Base-by-base conservation (phyloP, 2,329 filamentous ascomycete species). In the Colletotrichum incanum region DNA sequence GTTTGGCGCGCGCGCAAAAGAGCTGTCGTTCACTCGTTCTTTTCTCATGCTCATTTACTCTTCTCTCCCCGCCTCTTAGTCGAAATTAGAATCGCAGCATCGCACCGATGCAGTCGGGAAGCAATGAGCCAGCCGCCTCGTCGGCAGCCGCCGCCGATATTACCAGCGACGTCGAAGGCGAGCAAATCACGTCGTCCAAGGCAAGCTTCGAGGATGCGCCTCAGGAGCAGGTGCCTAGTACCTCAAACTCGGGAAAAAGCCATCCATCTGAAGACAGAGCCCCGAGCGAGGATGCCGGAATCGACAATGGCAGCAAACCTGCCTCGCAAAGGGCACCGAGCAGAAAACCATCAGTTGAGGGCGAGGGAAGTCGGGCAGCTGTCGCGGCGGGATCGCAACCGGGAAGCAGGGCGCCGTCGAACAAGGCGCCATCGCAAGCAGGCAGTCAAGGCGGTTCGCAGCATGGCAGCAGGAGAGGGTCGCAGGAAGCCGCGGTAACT, bases 141-240 rank as follows among this genome's bases (percentile, higher is more conserved):
- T 47, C 69, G 59, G 69, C 39, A 5, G 52, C 54, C 5, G 63
- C 52, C 16, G 65, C 58, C 39, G 70, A 70, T 26, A 63, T 54
- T 37, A 49, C 52, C 23, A 69, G 60, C 39, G 70, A 72, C 47
- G 23, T 41, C 18, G 70, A 58, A 9, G 61, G 61, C 12, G 65
- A 63, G 67, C 67, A 70, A 1, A 58, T 71, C 14, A 61, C 67
- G n/a, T 71, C 67, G 20, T 71, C 67, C 12, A 71, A n/a, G 70
- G 54, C 9, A n/a, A 72, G 70, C 43, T 72, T 65, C 60, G 70
- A 72, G 43, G 70, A 72, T 26, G 70, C 70, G 2, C 70, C 70
- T 11, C 70, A 69, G n/a, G 69, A 72, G 23, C 67, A 65, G 52
- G 39, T 49, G 5, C 62, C 55, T 8, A 62, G 41, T 49, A 59